These are phyloP conservation scores for Amphicarpaea edgeworthii DNA, from an alignment of 306 rosid species.

Conservation along the genomic window DNA sequence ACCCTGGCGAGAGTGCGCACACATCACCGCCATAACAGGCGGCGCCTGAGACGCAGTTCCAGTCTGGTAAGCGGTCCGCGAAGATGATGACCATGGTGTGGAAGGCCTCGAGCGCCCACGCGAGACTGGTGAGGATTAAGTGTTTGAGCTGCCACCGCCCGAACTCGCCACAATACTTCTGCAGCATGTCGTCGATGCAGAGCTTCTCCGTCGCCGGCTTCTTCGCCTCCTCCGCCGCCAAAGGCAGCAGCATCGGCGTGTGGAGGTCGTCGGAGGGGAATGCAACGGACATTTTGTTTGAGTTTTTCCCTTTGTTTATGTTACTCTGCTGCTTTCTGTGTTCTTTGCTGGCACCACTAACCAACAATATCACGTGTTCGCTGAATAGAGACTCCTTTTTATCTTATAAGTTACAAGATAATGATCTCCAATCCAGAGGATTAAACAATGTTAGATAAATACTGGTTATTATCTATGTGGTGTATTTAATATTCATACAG, in stretches of 20 bases:
- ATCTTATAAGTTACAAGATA: no score
- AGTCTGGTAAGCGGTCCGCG: constrained; percentile 74
- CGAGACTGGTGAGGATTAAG: constrained; percentile 82
- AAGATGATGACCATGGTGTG: constrained; percentile 97
- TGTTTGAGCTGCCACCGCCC: constrained; percentile 85
- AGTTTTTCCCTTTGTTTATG: background rate
- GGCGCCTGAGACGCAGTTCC: constrained; percentile 53
- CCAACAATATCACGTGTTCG: background rate
- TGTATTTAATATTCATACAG: no score
- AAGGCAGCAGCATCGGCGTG: constrained; percentile 53
- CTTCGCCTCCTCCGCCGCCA: no score
- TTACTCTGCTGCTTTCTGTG: background rate
- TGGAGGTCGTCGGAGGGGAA: constrained; percentile 37
- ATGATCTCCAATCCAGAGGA: no score
- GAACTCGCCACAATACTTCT: constrained; percentile 79
- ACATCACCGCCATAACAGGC: constrained; percentile 46
- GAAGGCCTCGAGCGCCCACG: constrained; percentile 92
- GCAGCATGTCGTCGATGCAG: constrained; percentile 82
- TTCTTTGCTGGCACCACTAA: background rate
- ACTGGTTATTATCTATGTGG: no score
- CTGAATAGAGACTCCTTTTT: background rate
- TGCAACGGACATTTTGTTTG: constrained; percentile 33
- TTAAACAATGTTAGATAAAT: no score
- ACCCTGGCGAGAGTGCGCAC: constrained; percentile 56
- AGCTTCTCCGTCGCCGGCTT: constrained; percentile 45